phyloP scores from a whole-genome alignment of 331 rosid genomes.

The Quercus lobata region DNA sequence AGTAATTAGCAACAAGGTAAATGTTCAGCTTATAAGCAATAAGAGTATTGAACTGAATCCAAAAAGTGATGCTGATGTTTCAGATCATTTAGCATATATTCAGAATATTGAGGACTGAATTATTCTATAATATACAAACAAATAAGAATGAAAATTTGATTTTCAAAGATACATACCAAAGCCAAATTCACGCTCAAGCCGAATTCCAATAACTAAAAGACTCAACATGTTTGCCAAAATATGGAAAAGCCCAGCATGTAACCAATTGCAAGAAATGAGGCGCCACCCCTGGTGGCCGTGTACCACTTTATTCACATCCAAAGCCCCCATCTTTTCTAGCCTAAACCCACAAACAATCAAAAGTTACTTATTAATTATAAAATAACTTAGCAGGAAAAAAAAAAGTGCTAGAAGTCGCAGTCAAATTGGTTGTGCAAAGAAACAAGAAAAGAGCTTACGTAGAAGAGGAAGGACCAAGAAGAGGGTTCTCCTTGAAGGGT shows the following conservation, averaged over 20 bases:
- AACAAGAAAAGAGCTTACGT: conserved; percentile 49
- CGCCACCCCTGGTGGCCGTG: conserved; percentile 82
- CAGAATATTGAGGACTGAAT: not conserved
- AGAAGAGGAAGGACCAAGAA: conserved; percentile 84
- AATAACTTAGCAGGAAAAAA: not conserved
- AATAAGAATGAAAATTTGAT: not conserved
- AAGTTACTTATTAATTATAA: not conserved
- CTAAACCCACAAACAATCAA: conserved; percentile 35
- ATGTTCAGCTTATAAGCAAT: not conserved
- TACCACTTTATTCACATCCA: conserved; percentile 69
- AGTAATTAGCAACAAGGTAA: not conserved
- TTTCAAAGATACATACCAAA: conserved; percentile 52
- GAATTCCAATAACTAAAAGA: conserved; percentile 81
- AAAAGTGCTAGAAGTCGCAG: not conserved
- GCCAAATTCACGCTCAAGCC: conserved; percentile 97
- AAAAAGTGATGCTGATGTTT: not conserved
- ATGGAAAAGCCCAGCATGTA: conserved; percentile 93
- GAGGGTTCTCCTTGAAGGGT: conserved; percentile 89
- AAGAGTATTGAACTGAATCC: not conserved
- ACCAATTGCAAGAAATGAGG: conserved; percentile 83
- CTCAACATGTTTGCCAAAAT: conserved; percentile 86
- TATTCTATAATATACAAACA: not conserved
- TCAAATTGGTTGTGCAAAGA: not conserved
- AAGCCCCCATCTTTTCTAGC: conserved; percentile 87
- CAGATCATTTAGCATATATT: not conserved